Percentiles rank a stretch among this genome's conserved stretches.
Conservation (phyloP, 1,139 yeast genomes). For the Spathaspora sp. region DNA sequence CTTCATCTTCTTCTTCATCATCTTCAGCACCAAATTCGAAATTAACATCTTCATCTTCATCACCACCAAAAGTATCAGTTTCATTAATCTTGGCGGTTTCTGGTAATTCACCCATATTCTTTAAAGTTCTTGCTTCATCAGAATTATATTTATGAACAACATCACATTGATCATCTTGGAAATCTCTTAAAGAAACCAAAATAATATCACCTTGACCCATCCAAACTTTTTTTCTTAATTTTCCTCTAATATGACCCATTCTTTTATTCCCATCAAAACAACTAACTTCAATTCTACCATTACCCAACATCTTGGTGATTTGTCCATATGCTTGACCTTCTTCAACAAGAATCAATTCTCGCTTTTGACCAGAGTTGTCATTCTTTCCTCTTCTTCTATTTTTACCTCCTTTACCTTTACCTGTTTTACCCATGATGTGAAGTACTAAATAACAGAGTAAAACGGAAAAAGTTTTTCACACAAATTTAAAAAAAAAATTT, state of each 20-base stretch:
- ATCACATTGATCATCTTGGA: constrained; percentile 98
- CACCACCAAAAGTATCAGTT: constrained; percentile 95
- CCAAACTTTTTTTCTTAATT: constrained; percentile 99
- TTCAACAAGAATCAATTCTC: constrained; percentile 88
- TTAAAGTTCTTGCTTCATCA: constrained; percentile 96
- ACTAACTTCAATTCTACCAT: constrained; percentile 91
- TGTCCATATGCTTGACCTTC: constrained; percentile 99
- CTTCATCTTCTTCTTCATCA: constrained; percentile 63
- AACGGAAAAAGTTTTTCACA: not conserved
- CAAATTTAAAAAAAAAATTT: not conserved
- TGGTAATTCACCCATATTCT: constrained; percentile 95
- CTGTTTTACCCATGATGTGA: constrained; percentile 47
- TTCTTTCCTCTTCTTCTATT: constrained; percentile 99
- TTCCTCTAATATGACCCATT: constrained; percentile 98
- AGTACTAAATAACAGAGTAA: not conserved
- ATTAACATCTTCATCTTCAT: constrained; percentile 96
- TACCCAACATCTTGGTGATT: constrained; percentile 97
- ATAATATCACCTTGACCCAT: constrained; percentile 98
- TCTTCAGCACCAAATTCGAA: constrained; percentile 98
- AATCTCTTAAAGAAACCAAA: constrained; percentile 92
- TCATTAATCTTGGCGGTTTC: constrained; percentile 96
- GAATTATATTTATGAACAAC: constrained; percentile 95
- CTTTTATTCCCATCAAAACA: constrained; percentile 94
- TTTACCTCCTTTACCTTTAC: constrained; percentile 66
- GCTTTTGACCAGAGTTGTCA: constrained; percentile 85